Percentiles rank a stretch among this genome's conserved stretches.
phyloP scores from a whole-genome alignment of 2,329 filamentous ascomycete species.

The Colletotrichum eremochloae region DNA sequence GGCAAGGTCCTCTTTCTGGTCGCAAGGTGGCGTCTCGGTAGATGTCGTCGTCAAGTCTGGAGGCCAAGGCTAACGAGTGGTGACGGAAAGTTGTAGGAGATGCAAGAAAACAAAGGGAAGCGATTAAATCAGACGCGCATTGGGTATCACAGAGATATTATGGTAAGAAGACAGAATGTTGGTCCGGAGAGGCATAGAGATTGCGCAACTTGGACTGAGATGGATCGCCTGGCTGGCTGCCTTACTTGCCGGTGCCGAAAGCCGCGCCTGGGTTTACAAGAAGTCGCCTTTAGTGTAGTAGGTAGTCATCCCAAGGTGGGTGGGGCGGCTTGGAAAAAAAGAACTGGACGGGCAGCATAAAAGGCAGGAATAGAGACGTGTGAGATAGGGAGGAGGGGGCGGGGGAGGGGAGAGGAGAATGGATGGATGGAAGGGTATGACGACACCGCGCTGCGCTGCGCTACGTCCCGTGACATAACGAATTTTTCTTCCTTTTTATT shows the following conservation, averaged over 20 bases:
- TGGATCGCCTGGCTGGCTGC: constrained; percentile 9
- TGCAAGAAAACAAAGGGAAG: neutral
- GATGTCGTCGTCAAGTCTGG: neutral
- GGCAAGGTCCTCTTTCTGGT: neutral
- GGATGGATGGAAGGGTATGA: constrained; percentile 36
- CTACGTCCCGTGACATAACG: neutral
- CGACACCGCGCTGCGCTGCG: constrained; percentile 21
- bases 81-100: neutral
- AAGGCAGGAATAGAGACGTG: neutral
- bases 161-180: neutral
- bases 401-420: neutral
- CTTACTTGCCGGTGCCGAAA: constrained; percentile 14
- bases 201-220: neutral
- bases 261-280: constrained; percentile 8
- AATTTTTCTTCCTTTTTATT: too few species aligned
- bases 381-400: neutral
- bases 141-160: constrained; percentile 8
- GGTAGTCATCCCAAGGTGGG: constrained; percentile 17
- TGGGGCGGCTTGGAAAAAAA: constrained; percentile 15
- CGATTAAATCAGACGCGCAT: neutral
- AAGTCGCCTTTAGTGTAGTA: neutral
- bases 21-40: neutral
- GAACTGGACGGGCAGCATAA: neutral
- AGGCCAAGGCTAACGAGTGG: too few species aligned
- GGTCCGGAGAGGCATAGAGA: neutral